Percentiles rank a stretch among this genome's conserved stretches.
Evolutionary conservation across 345 rosid genomes (phyloP).

Genomic region (Acer yangbiense): DNA sequence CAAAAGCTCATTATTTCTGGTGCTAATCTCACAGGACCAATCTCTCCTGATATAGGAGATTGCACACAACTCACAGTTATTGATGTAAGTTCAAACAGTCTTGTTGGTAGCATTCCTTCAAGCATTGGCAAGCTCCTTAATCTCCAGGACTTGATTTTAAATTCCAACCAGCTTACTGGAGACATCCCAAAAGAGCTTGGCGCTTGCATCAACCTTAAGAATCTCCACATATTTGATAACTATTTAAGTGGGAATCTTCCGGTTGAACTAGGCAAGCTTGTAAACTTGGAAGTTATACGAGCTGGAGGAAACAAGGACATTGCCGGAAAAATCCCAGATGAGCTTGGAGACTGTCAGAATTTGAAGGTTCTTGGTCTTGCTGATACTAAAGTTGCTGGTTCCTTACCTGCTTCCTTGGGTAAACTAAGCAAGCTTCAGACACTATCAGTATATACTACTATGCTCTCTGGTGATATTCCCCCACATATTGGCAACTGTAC

Average conservation of each 20-base stretch:
- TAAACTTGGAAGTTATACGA: slow-evolving; percentile 51
- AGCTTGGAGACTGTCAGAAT: slow-evolving; percentile 66
- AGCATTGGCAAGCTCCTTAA: slow-evolving; percentile 65
- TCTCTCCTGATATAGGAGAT: slow-evolving; percentile 57
- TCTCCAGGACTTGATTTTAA: slow-evolving; percentile 65
- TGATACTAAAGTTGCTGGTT: slow-evolving; percentile 71
- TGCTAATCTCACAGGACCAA: slow-evolving; percentile 65
- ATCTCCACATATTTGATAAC: slow-evolving; percentile 66
- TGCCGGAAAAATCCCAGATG: slow-evolving; percentile 67
- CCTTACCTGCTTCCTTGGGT: slow-evolving; percentile 70
- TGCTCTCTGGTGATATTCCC: slow-evolving; percentile 78
- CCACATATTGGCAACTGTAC: slow-evolving; percentile 72
- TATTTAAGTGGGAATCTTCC: slow-evolving; percentile 63
- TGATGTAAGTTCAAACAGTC: slow-evolving; percentile 69
- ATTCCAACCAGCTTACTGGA: slow-evolving; percentile 70
- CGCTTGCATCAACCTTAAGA: slow-evolving; percentile 56
- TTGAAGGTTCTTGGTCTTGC: slow-evolving; percentile 72
- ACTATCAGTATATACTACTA: slow-evolving; percentile 59
- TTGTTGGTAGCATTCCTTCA: slow-evolving; percentile 70
- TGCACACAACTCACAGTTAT: slow-evolving; percentile 41
- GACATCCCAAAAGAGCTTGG: slow-evolving; percentile 70
- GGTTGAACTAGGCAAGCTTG: slow-evolving; percentile 57
- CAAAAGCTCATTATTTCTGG: slow-evolving; percentile 55
- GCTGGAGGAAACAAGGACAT: slow-evolving; percentile 84
- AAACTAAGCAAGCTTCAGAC: slow-evolving; percentile 64